These are phyloP conservation scores for Pseudocercospora macadamiae DNA, from an alignment of 2,329 filamentous ascomycete genomes.

Conservation along the genomic window DNA sequence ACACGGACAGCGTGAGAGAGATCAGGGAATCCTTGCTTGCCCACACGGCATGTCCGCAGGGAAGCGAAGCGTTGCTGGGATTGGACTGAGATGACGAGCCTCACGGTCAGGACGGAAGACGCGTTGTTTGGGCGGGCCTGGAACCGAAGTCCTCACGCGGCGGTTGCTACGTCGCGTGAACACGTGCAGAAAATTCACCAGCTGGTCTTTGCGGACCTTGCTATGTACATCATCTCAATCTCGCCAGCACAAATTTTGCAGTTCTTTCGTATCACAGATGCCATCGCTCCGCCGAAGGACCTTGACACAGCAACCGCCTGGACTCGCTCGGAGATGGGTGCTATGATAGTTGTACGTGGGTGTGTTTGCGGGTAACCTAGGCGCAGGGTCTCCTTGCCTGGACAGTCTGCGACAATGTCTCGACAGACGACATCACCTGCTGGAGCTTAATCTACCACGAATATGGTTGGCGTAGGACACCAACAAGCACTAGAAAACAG, in stretches of 20 bases:
- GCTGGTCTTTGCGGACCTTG: neutral
- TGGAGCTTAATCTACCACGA: constrained; percentile 1
- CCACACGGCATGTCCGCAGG: constrained; percentile 3
- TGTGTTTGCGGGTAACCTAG: neutral
- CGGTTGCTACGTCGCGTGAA: neutral
- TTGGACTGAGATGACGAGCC: neutral
- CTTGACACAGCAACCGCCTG: constrained; percentile 2
- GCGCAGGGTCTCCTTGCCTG: constrained; percentile 2
- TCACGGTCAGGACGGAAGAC: neutral
- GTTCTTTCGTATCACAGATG: neutral
- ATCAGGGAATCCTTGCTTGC: constrained; percentile 9
- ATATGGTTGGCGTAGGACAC: neutral
- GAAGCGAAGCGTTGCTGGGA: neutral
- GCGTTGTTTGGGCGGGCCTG: constrained; percentile 4
- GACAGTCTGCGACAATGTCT: neutral
- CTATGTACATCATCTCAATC: constrained; percentile 5
- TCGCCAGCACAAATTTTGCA: neutral
- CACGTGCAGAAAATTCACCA: constrained; percentile 6
- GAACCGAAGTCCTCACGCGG: neutral
- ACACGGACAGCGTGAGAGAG: neutral
- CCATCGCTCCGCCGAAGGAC: neutral
- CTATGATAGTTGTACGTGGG: neutral
- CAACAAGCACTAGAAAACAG: neutral
- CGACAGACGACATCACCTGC: neutral
- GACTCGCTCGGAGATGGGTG: neutral